These are phyloP conservation scores for Petunia secreta DNA, from an alignment of 257 asterid genomes.

Conservation along the genomic window DNA sequence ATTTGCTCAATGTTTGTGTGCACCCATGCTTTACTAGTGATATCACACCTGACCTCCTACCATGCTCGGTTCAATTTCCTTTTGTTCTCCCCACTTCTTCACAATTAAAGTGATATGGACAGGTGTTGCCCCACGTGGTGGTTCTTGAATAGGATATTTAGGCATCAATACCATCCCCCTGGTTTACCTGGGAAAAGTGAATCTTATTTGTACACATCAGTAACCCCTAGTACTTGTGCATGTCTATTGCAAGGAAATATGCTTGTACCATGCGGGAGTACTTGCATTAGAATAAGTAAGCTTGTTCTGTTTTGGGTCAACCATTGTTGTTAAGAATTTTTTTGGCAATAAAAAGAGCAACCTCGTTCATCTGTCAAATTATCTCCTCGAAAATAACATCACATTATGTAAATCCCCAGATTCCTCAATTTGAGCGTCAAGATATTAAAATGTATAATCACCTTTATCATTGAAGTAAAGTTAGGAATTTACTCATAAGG, in stretches of 20 bases:
- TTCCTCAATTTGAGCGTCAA: neutral
- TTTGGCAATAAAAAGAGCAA: neutral
- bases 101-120: neutral
- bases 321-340: neutral
- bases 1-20: neutral
- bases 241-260: constrained; percentile 8
- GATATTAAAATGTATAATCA: neutral
- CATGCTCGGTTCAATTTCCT: neutral
- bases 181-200: neutral
- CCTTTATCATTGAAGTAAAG: neutral
- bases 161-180: neutral
- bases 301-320: neutral
- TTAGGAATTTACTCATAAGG: neutral
- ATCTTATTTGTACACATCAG: neutral
- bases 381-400: neutral
- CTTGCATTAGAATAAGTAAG: neutral
- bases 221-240: neutral
- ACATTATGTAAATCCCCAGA: neutral
- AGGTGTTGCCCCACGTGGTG: neutral
- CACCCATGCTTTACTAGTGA: neutral
- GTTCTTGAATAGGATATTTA: constrained; percentile 12
- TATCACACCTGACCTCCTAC: neutral
- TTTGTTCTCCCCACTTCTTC: neutral
- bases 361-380: constrained; percentile 1
- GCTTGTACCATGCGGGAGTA: neutral